Conservation (phyloP, 306 rosid species). For the Senna tora region DNA sequence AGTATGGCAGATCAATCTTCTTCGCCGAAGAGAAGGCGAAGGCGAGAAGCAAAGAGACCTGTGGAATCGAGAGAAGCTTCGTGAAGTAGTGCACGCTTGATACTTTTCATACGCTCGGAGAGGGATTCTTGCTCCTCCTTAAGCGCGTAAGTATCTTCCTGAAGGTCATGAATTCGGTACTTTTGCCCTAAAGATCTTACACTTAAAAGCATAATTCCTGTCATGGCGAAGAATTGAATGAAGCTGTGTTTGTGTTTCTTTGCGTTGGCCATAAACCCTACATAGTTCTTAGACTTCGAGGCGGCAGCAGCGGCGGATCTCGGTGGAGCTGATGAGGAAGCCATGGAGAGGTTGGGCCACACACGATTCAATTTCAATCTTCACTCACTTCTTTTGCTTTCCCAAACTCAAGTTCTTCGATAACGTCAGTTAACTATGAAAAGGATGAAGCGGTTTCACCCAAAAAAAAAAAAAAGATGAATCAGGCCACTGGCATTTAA, state of each 20-base stretch:
- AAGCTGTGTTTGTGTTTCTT: conserved; percentile 67
- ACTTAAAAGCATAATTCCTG: conserved; percentile 74
- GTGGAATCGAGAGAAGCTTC: conserved; percentile 84
- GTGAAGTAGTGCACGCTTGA: conserved; percentile 59
- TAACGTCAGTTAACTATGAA: background rate
- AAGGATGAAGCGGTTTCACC: too few species aligned
- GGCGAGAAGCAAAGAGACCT: conserved; percentile 73
- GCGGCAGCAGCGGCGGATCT: conserved; percentile 36
- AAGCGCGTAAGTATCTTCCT: conserved; percentile 61
- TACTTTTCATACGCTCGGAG: conserved; percentile 53
- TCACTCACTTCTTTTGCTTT: background rate
- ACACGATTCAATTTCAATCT: background rate
- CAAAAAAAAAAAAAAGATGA: too few species aligned
- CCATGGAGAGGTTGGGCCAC: conserved; percentile 48
- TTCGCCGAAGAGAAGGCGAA: conserved; percentile 63
- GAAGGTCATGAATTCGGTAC: conserved; percentile 69
- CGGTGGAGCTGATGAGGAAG: conserved; percentile 52
- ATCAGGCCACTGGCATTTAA: too few species aligned
- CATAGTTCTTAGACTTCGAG: conserved; percentile 36
- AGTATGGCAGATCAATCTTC: conserved; percentile 35
- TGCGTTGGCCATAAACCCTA: conserved; percentile 48
- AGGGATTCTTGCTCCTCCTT: conserved; percentile 55
- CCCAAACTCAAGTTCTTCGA: too few species aligned
- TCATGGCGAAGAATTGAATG: conserved; percentile 80
- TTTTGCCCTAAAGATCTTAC: conserved; percentile 79